Evolutionary conservation across 345 rosid species (phyloP).

Genomic region (Lenwebbia sp.): DNA sequence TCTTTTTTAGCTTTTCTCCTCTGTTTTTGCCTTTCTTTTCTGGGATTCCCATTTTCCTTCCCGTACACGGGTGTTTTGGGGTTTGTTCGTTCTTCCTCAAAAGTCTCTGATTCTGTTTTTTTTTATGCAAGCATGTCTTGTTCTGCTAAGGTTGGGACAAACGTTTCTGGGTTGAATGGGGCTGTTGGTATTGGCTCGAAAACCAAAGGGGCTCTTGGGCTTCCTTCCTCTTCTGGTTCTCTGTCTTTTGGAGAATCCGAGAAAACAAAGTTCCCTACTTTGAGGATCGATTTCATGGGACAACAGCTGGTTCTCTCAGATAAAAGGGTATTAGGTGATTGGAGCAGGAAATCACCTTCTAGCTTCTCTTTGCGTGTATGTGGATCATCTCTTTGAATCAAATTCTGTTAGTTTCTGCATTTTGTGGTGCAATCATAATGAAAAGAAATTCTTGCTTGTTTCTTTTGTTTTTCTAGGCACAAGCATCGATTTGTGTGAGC

Average conservation of each 20-base stretch:
- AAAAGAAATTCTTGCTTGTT: neutral
- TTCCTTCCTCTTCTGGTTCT: constrained; percentile 9
- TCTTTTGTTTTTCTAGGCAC: neutral
- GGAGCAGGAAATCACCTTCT: constrained; percentile 12
- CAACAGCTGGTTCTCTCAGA: constrained; percentile 15
- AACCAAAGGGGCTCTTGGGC: constrained; percentile 3
- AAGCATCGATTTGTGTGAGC: constrained; percentile 33
- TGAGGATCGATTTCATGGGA: constrained; percentile 25
- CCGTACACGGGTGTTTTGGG: neutral
- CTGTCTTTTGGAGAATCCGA: constrained; percentile 9
- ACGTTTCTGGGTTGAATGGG: constrained; percentile 13
- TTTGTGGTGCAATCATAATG: neutral
- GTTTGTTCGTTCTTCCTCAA: neutral
- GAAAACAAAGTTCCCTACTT: constrained; percentile 9
- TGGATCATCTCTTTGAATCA: neutral
- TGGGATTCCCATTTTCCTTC: neutral
- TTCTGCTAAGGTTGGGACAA: constrained; percentile 6
- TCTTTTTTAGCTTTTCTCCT: neutral
- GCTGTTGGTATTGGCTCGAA: neutral
- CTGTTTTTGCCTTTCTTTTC: neutral
- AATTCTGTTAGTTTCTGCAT: neutral
- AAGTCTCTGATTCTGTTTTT: neutral
- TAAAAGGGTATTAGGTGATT: constrained; percentile 14
- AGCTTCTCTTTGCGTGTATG: constrained; percentile 30
- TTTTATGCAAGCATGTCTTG: constrained; percentile 15